phyloP scores from a whole-genome alignment of 140 eudicot genomes.

The Eryngium alpinum region DNA sequence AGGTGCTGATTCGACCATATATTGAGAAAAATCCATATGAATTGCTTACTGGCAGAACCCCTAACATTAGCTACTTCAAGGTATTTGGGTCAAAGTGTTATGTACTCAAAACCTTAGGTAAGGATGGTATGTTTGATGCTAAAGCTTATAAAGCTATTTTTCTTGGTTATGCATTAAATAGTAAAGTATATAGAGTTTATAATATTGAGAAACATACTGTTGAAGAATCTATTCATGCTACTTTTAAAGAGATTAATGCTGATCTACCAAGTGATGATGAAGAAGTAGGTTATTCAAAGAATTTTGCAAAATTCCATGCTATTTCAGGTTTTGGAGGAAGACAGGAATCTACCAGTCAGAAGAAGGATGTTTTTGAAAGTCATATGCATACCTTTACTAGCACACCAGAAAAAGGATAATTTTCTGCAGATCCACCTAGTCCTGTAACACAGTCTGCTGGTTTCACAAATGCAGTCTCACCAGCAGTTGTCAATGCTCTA shows the following conservation, averaged over 20 bases:
- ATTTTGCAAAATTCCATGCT: too few species aligned
- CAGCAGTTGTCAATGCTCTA: too few species aligned
- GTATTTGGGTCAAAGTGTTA: background rate
- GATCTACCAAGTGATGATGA: background rate
- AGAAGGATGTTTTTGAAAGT: too few species aligned
- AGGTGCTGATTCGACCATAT: background rate
- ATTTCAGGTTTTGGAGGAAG: too few species aligned
- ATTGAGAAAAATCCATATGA: background rate
- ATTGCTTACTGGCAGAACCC: background rate
- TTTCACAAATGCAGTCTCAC: too few species aligned
- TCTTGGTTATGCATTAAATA: background rate
- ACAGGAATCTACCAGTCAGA: too few species aligned
- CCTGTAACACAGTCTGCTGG: too few species aligned
- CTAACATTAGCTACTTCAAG: background rate
- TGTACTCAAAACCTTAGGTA: background rate
- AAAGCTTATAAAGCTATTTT: background rate
- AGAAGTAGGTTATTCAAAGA: background rate
- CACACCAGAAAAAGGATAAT: too few species aligned
- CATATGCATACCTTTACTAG: too few species aligned
- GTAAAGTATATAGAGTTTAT: background rate
- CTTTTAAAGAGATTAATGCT: background rate
- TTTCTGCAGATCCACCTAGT: too few species aligned
- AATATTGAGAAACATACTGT: background rate
- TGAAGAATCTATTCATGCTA: background rate
- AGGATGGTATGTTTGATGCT: background rate